Conservation (phyloP, 768 basidiomycete species). For the Termitomyces sp. region DNA sequence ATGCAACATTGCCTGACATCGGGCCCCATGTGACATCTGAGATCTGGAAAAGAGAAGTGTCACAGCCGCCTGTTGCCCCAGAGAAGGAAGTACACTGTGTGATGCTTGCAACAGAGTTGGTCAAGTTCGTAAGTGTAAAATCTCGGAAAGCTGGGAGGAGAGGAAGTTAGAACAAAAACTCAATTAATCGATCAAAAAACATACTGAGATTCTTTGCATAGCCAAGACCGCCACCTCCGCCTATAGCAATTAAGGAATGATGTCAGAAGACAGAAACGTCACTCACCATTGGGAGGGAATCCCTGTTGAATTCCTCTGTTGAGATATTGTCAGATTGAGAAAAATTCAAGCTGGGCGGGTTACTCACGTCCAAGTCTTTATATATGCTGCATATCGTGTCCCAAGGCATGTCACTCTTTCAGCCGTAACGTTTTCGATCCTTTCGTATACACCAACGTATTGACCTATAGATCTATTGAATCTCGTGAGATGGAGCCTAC, state of each 20-base stretch:
- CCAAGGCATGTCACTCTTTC: slow-evolving; percentile 20
- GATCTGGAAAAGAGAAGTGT: slow-evolving; percentile 28
- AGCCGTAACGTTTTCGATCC: slow-evolving; percentile 28
- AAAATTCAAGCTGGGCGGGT: neutral
- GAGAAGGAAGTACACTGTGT: slow-evolving; percentile 28
- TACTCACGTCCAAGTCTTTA: slow-evolving; percentile 31
- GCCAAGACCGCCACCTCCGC: slow-evolving; percentile 27
- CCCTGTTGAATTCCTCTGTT: slow-evolving; percentile 21
- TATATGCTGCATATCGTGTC: slow-evolving; percentile 23
- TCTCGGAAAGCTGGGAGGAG: slow-evolving; percentile 19
- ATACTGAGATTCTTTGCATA: slow-evolving; percentile 24
- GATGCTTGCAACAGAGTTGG: slow-evolving; percentile 16
- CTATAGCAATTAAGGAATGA: slow-evolving; percentile 4
- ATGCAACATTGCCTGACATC: slow-evolving; percentile 19
- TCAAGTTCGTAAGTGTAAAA: slow-evolving; percentile 19
- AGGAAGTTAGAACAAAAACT: neutral
- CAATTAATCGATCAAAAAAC: neutral
- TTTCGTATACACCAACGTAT: slow-evolving; percentile 24
- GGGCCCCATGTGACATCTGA: slow-evolving; percentile 27
- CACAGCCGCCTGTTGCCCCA: slow-evolving; percentile 27
- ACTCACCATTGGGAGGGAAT: slow-evolving; percentile 28
- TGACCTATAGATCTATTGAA: slow-evolving; percentile 25
- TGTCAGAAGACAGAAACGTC: neutral
- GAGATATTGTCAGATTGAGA: neutral
- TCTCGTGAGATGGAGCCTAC: neutral